These are phyloP conservation scores for Plasmodium gonderi DNA, from an alignment of 169 alveolate species.

Conservation along the genomic window DNA sequence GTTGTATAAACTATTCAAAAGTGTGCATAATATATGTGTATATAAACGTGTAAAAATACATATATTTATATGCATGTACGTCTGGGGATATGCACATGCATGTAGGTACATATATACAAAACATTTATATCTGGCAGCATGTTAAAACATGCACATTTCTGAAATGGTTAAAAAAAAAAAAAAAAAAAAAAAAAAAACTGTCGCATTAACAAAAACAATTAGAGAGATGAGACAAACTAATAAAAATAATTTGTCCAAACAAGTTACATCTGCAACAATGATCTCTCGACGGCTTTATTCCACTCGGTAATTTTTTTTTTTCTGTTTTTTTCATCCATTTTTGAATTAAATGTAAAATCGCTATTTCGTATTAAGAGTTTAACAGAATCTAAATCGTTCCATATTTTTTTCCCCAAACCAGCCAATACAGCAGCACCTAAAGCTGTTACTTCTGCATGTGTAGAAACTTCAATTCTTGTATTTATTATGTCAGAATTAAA, in stretches of 20 bases:
- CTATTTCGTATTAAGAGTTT: constrained; percentile 70
- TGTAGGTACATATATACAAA: too few species aligned
- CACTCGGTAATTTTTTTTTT: constrained; percentile 76
- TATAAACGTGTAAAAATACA: neutral
- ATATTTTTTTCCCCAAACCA: constrained; percentile 86
- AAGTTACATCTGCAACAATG: constrained; percentile 68
- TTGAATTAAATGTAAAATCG: constrained; percentile 74
- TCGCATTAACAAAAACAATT: neutral
- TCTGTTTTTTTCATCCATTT: constrained; percentile 75
- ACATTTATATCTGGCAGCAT: too few species aligned
- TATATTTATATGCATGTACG: neutral
- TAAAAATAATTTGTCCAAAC: neutral
- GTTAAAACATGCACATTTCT: too few species aligned
- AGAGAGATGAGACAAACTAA: neutral
- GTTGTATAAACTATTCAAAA: neutral
- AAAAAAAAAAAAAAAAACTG: neutral
- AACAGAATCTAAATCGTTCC: constrained; percentile 82
- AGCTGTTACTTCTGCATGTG: constrained; percentile 86
- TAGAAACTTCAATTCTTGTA: constrained; percentile 77
- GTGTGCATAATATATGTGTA: neutral
- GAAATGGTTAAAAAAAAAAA: too few species aligned
- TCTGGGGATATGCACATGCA: neutral
- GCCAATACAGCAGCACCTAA: constrained; percentile 93
- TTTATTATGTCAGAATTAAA: constrained; percentile 88
- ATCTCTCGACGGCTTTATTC: constrained; percentile 84